Evolutionary conservation across 768 basidiomycete species (phyloP).

Genomic region (Phaeotremella fagi): DNA sequence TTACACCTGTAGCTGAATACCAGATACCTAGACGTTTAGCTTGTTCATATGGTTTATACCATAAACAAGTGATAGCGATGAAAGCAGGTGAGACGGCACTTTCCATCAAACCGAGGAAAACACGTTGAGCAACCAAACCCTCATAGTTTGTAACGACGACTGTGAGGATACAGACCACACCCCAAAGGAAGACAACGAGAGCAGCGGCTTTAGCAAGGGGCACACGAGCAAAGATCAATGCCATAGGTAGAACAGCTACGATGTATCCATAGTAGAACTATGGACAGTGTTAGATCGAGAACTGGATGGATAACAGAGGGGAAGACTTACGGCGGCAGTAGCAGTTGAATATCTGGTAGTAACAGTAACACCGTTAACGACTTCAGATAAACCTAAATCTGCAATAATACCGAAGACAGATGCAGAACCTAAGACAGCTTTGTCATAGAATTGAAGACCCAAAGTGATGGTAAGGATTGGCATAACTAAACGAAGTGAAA

Average conservation of each 20-base stretch:
- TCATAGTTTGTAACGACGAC: slow-evolving; percentile 31
- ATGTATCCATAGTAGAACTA: slow-evolving; percentile 48
- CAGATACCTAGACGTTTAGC: slow-evolving; percentile 47
- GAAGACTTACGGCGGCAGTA: slow-evolving; percentile 33
- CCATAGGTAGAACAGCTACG: slow-evolving; percentile 41
- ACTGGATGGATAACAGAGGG: neutral
- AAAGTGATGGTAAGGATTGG: slow-evolving; percentile 45
- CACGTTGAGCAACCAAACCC: slow-evolving; percentile 43
- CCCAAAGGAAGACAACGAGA: slow-evolving; percentile 38
- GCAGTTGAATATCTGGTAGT: slow-evolving; percentile 45
- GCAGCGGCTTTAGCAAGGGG: slow-evolving; percentile 29
- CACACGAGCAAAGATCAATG: slow-evolving; percentile 34
- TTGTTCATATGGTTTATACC: slow-evolving; percentile 49
- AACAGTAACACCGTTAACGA: slow-evolving; percentile 30
- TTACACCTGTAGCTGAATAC: slow-evolving; percentile 45
- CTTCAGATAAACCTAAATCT: slow-evolving; percentile 38
- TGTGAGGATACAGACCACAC: slow-evolving; percentile 40
- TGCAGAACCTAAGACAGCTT: slow-evolving; percentile 45
- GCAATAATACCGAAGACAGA: slow-evolving; percentile 45
- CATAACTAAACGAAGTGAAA: slow-evolving; percentile 24
- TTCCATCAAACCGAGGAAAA: slow-evolving; percentile 44
- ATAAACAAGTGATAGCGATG: slow-evolving; percentile 46
- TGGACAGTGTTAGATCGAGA: neutral
- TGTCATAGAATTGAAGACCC: slow-evolving; percentile 46
- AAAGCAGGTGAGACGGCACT: slow-evolving; percentile 49